Conservation (phyloP, 768 basidiomycete genomes). For the Tulasnella sp. region DNA sequence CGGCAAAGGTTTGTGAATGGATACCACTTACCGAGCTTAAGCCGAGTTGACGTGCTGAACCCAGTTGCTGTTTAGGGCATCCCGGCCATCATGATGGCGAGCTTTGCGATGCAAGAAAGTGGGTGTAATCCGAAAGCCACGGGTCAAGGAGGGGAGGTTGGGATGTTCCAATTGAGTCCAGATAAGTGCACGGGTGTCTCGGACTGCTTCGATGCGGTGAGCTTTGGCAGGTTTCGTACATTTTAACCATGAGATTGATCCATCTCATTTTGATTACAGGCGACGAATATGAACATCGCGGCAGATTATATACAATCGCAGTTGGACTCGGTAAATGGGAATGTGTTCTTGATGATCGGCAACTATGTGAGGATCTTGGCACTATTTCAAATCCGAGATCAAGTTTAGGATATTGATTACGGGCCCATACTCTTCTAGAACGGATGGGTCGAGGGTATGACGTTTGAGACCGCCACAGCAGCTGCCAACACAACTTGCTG, state of each 20-base stretch:
- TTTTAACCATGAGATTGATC: background rate
- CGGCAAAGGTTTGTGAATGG: constrained; percentile 25
- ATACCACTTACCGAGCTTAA: too few relatives aligned
- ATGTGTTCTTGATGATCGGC: constrained; percentile 51
- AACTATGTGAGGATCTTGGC: constrained; percentile 32
- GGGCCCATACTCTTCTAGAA: constrained; percentile 39
- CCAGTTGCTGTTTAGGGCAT: background rate
- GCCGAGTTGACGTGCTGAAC: background rate
- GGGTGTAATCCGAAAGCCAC: constrained; percentile 54
- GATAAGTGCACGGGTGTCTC: constrained; percentile 60
- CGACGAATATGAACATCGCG: constrained; percentile 63
- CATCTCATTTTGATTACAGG: constrained; percentile 30
- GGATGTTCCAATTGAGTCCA: constrained; percentile 62
- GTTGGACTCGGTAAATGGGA: constrained; percentile 40
- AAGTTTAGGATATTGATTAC: too few relatives aligned
- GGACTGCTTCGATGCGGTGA: background rate
- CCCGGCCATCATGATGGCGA: constrained; percentile 69
- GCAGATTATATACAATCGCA: constrained; percentile 48
- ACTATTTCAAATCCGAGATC: background rate
- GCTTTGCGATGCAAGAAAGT: constrained; percentile 85
- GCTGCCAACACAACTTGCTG: constrained; percentile 47
- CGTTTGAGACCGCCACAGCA: constrained; percentile 50
- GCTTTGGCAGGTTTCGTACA: background rate
- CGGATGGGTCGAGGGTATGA: constrained; percentile 57
- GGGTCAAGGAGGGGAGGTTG: constrained; percentile 74